Evolutionary conservation across 169 alveolate species (phyloP), one percentile per base, ranked within the genome.

Genomic region (Neospora caninum): DNA sequence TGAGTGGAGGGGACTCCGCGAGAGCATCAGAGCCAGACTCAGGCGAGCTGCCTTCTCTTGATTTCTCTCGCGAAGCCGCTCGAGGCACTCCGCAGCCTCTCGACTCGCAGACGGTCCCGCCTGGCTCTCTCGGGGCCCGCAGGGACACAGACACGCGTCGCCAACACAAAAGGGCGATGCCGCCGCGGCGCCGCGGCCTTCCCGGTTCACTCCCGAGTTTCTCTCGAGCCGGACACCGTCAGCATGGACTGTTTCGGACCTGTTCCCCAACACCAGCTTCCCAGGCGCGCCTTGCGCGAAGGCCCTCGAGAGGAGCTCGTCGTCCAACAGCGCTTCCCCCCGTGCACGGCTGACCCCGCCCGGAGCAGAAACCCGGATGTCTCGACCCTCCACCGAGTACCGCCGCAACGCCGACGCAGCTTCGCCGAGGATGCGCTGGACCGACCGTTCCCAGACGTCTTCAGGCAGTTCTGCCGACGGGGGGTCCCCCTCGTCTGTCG

Each of bases 321-420:
- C 73, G 7, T 64, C 73, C 73, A 29, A 7, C 16, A 16, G n/a
- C n/a, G 73, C n/a, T 27, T 9, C 73, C n/a, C n/a, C 31, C 4
- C 4, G 7, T 22, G n/a, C 73, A 29, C 25, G 73, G 34, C 73
- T 64, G 73, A 27, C 34, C 34, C 31, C 34, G 73, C 7, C 73
- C 73, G 73, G n/a, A 7, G 1, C n/a, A 9, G 73, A 13, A 29
- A 4, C 73, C 31, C n/a, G 34, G 73, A 29, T 27, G 73, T 16
- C 73, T 16, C 73, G 16, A 27, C 73, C n/a, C 73, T 64, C 73
- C 73, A 64, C 25, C n/a, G 73, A 27, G n/a, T 64, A 64, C 31
- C 73, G 73, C n/a, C 73, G 73, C 73, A 64, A 27, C 31, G 73
- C 73, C 73, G 73, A 64, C n/a, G 73, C 73, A 9, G 73, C 73